phyloP scores from a whole-genome alignment of 441 rosid species.

The Melastoma candidum region DNA sequence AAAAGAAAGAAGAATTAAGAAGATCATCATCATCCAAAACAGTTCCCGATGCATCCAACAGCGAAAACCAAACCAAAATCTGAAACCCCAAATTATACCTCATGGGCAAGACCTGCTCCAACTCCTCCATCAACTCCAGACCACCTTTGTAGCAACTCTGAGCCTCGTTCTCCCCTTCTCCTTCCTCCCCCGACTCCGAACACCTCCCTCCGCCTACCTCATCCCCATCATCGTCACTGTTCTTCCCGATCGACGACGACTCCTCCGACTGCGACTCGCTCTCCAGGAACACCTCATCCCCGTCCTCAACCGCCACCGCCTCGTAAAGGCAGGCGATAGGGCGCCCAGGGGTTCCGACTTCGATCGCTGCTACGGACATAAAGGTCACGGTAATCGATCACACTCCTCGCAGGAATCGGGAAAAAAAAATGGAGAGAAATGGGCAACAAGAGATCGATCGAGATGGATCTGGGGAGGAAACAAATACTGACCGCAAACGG shows the following conservation, averaged over 20 bases:
- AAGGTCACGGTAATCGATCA: too few relatives aligned
- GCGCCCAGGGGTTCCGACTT: not conserved
- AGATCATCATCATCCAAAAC: too few relatives aligned
- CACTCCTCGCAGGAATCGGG: too few relatives aligned
- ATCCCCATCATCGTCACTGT: slow-evolving; percentile 33
- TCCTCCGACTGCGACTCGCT: slow-evolving; percentile 23
- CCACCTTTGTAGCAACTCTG: slow-evolving; percentile 52
- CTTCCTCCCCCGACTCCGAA: slow-evolving; percentile 28
- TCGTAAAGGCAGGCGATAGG: not conserved
- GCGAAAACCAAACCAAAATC: not conserved
- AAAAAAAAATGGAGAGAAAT: too few relatives aligned
- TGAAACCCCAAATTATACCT: slow-evolving; percentile 27
- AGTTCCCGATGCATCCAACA: too few relatives aligned
- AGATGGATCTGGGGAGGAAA: too few relatives aligned
- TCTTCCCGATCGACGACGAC: slow-evolving; percentile 51
- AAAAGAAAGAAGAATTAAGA: slow-evolving; percentile 8
- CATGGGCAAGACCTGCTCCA: slow-evolving; percentile 57
- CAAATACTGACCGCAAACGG: too few relatives aligned
- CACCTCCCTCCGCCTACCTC: slow-evolving; percentile 29
- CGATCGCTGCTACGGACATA: not conserved
- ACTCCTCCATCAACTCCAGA: slow-evolving; percentile 47
- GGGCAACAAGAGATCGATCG: too few relatives aligned
- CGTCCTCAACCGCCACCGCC: not conserved
- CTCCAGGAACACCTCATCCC: not conserved
- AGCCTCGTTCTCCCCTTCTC: slow-evolving; percentile 41